A percentile compares a stretch with the other conserved stretches of the same genome.
Conservation (phyloP, 1,139 yeast species). For the Magnusiomyces starmeri region DNA sequence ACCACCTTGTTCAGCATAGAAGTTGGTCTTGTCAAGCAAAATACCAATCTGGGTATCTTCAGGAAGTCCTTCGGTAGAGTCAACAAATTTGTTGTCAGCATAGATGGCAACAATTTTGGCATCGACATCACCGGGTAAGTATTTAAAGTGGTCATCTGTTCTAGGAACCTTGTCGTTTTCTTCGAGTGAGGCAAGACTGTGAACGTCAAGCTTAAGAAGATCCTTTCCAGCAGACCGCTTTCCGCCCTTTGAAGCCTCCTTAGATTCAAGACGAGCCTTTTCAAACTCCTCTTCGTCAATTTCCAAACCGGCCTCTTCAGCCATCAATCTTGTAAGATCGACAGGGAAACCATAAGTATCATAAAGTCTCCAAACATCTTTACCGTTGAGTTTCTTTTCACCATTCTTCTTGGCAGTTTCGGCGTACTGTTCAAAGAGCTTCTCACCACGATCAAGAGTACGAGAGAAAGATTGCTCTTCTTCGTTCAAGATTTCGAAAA, state of each 20-base stretch:
- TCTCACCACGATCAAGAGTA: constrained; percentile 97
- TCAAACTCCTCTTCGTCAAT: constrained; percentile 91
- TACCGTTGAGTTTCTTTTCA: constrained; percentile 75
- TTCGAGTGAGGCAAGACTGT: constrained; percentile 55
- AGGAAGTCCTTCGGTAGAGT: constrained; percentile 37
- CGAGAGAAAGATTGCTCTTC: constrained; percentile 93
- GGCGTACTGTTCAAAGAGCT: constrained; percentile 88
- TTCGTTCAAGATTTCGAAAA: constrained; percentile 87
- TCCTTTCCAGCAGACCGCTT: constrained; percentile 51
- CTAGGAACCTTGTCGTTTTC: constrained; percentile 50
- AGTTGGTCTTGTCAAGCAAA: constrained; percentile 80
- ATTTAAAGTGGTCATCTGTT: constrained; percentile 74
- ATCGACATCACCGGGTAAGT: constrained; percentile 30
- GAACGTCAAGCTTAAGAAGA: constrained; percentile 77
- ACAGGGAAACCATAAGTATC: constrained; percentile 99
- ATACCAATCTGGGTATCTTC: constrained; percentile 60
- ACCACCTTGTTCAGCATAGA: constrained; percentile 99
- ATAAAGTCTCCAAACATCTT: constrained; percentile 95
- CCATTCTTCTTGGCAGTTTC: constrained; percentile 69
- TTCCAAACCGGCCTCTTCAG: constrained; percentile 92
- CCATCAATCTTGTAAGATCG: constrained; percentile 95
- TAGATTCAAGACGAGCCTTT: constrained; percentile 76
- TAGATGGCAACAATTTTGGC: constrained; percentile 58
- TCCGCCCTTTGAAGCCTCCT: constrained; percentile 91
- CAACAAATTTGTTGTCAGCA: constrained; percentile 56